phyloP scores from a whole-genome alignment of 805 yeast species.

The Phaffomyces opuntiae region DNA sequence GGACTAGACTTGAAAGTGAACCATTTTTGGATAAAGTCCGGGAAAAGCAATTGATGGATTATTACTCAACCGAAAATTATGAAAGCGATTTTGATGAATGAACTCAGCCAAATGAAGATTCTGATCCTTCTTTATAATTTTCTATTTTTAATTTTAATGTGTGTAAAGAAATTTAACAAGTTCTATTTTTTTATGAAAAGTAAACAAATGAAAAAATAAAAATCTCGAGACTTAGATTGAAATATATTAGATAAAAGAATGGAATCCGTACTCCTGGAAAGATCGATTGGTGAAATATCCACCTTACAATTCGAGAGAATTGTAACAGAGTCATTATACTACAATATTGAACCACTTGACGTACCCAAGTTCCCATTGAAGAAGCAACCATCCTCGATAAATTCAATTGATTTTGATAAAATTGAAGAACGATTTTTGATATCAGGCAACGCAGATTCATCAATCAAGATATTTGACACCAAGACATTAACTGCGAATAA shows the following conservation, averaged over 20 bases:
- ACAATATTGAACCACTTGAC: conserved; percentile 14
- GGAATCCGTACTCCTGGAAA: conserved; percentile 11
- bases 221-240: too few relatives aligned
- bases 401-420: conserved; percentile 51
- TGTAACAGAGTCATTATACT: conserved; percentile 21
- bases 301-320: conserved; percentile 9
- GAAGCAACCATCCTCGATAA: conserved; percentile 34
- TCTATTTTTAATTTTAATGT: neutral
- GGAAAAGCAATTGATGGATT: conserved; percentile 31
- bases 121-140: too few relatives aligned
- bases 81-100: conserved; percentile 1
- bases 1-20: conserved; percentile 27
- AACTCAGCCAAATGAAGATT: neutral
- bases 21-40: conserved; percentile 27
- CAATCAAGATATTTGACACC: conserved; percentile 58
- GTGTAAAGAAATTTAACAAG: neutral
- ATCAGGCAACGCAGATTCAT: conserved; percentile 70
- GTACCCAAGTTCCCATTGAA: conserved; percentile 16
- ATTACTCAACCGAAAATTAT: conserved; percentile 19
- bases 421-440: conserved; percentile 40
- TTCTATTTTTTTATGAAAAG: neutral
- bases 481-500: neutral
- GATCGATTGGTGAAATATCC: conserved; percentile 7
- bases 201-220: neutral
- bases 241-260: neutral